Evolutionary conservation across 2,329 filamentous ascomycete genomes (phyloP).

Genomic region (Nemania sp.): DNA sequence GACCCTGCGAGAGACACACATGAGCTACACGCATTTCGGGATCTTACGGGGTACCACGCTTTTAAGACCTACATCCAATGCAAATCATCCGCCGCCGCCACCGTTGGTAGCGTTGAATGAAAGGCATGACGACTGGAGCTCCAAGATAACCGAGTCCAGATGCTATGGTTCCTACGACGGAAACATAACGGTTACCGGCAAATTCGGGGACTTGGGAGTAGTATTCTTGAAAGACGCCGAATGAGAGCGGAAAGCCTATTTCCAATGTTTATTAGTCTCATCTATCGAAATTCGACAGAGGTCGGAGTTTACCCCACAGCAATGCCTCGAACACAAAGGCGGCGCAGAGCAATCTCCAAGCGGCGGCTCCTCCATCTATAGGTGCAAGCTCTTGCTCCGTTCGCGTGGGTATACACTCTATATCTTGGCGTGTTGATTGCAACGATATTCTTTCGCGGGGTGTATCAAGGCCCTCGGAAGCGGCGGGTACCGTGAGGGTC

Average conservation of each 20-base stretch:
- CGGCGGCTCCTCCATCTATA: slow-evolving; percentile 43
- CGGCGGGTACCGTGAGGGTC: slow-evolving; percentile 5
- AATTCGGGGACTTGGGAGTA: slow-evolving; percentile 49
- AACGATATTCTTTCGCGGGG: not conserved
- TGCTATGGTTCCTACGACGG: slow-evolving; percentile 48
- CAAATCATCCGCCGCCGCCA: slow-evolving; percentile 54
- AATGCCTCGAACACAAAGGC: slow-evolving; percentile 48
- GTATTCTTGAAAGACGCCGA: slow-evolving; percentile 51
- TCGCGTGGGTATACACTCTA: slow-evolving; percentile 16
- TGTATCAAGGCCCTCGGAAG: not conserved
- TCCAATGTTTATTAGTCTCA: slow-evolving; percentile 6
- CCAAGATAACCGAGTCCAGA: slow-evolving; percentile 52
- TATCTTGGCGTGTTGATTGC: slow-evolving; percentile 7
- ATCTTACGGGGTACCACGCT: not conserved
- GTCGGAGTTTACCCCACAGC: slow-evolving; percentile 42
- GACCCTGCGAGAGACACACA: slow-evolving; percentile 41
- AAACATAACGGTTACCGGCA: slow-evolving; percentile 43
- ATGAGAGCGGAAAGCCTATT: slow-evolving; percentile 49
- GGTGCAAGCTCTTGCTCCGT: slow-evolving; percentile 39
- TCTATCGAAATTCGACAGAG: not conserved
- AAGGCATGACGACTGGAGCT: slow-evolving; percentile 50
- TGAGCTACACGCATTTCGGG: not conserved
- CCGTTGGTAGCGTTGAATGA: slow-evolving; percentile 51
- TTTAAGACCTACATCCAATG: slow-evolving; percentile 48
- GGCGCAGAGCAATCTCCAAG: slow-evolving; percentile 45